Base-by-base conservation (phyloP, 2,329 filamentous ascomycete species). In the Fusarium staphyleae region DNA sequence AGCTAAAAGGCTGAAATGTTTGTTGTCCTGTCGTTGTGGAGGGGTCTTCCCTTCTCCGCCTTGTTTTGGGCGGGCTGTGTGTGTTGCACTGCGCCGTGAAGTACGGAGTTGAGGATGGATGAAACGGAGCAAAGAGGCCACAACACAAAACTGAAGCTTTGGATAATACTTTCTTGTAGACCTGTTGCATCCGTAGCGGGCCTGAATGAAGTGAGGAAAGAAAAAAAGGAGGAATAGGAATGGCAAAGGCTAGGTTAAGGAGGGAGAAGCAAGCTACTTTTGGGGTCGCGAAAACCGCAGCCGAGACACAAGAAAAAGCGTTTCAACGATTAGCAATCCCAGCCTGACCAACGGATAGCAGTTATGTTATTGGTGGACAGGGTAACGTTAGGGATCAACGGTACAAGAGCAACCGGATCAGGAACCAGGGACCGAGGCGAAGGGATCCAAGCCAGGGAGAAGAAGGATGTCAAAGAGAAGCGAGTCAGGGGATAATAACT, bases 251-350 rank as follows among this genome's bases (percentile, higher is more conserved):
- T 8, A 26, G 29, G 34, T 15, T 8, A 35, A 14, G 19, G 43
- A 18, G 18, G 26, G 30, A 36, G 30, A 36, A 24, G 26, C 22
- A 43, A 26, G 24, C 35, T 45, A 45, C 47, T 44, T 45, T 48
- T 37, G 43, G 30, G 4, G 16, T 28, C 40, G 29, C 32, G 43
- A 16, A 41, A 33, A n/a, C 32, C 24, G 30, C 34, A 37, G 36
- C 13, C n/a, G 19, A 42, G 45, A 48, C 33, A 32, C 32, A 42
- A 55, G 52, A 53, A 63, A 48, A 58, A 41, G 36, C 45, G 43
- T 58, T 43, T 48, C 29, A 45, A 29, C 34, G 48, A 63, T 60
- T 53, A 57, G 48, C 50, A 66, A 67, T 60, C 55, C 64, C 40
- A 52, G 62, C 41, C 49, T 53, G 50, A 50, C 34, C 41, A 62